Base-by-base conservation (phyloP, 2,329 filamentous ascomycete genomes). In the Hyphodiscus sp. region DNA sequence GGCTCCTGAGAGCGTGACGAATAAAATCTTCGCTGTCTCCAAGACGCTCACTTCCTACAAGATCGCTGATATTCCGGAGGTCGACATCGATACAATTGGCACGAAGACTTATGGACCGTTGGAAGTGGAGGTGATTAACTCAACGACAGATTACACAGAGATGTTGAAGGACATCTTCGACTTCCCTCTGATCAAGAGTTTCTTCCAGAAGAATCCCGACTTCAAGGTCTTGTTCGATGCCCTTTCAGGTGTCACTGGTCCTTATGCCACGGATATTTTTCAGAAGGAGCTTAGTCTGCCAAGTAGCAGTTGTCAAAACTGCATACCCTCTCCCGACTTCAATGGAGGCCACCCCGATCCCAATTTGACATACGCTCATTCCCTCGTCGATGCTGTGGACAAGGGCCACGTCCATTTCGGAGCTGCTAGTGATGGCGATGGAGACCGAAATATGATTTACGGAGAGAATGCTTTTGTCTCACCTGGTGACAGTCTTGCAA, bases 371-470 rank as follows among this genome's bases (percentile, higher is more conserved):
- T 99, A 99, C 67, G 94, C 94, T 29, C 89, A 95, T 74, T 92
- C 90, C 51, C 81, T 99, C 43, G 94, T 99, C 56, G 90, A 96
- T 67, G 88, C 85, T 57, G 94, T 99, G 43, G 91, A 99, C 73
- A 89, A 89, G 76, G 85, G 89, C 66, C 82, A 84, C 55, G 91
- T 99, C 61, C 94, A 95, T 68, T 99, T 99, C 66, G 94, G 94
- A 68, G 94, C 94, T 55, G 94, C 94, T 47, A 95, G 89, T 60
- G 94, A 99, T 64, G 94, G 94, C 64, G 94, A 99, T 66, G 94
- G 94, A 67, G 94, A 99, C 78, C 89, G 94, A 65, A 99, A 99
- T 83, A 99, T 99, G 94, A 99, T 99, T 69, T 99, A 99, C 74
- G 94, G 94, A 59, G 91, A 92, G 62, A 92, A 95, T 67, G 85